Percentiles rank a stretch among this genome's conserved stretches.
Conservation (phyloP, 1,139 yeast genomes). For the Kodamaea derodonti region DNA sequence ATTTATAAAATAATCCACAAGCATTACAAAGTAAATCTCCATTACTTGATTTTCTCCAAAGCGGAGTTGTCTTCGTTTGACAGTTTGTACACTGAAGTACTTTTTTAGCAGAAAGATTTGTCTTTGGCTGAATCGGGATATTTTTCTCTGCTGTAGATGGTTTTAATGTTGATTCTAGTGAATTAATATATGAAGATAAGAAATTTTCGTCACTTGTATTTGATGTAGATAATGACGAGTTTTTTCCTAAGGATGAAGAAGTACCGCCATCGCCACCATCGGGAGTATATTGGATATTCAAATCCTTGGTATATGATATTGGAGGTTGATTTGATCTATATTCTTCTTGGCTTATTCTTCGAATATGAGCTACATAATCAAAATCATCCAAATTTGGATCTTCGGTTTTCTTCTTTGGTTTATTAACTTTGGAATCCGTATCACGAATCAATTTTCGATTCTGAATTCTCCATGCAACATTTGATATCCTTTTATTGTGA, state of each 20-base stretch:
- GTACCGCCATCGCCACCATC: slow-evolving; percentile 11
- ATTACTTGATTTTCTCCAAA: slow-evolving; percentile 44
- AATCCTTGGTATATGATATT: background rate
- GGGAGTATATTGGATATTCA: slow-evolving; percentile 6
- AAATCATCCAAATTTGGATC: slow-evolving; percentile 39
- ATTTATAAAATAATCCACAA: slow-evolving; percentile 44
- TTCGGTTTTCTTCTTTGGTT: slow-evolving; percentile 11
- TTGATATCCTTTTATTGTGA: slow-evolving; percentile 40
- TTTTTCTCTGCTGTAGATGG: background rate
- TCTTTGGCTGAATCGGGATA: slow-evolving; percentile 2
- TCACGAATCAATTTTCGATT: slow-evolving; percentile 26
- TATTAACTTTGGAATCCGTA: slow-evolving; percentile 6
- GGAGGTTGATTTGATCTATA: slow-evolving; percentile 13
- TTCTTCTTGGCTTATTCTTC: slow-evolving; percentile 42
- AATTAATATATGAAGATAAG: slow-evolving; percentile 38
- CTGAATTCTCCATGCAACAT: slow-evolving; percentile 48
- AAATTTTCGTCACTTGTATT: slow-evolving; percentile 20
- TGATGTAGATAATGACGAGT: background rate
- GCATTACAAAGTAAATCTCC: slow-evolving; percentile 48
- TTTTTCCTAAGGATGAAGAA: slow-evolving; percentile 8
- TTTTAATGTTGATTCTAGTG: slow-evolving; percentile 35
- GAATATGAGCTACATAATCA: slow-evolving; percentile 46
- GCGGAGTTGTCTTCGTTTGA: slow-evolving; percentile 44
- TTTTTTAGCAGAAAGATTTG: slow-evolving; percentile 15
- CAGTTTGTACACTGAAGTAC: slow-evolving; percentile 42